A percentile compares a stretch with the other conserved stretches of the same genome.
Conservation (phyloP, 805 yeast genomes). For the Lipomyces sp. region DNA sequence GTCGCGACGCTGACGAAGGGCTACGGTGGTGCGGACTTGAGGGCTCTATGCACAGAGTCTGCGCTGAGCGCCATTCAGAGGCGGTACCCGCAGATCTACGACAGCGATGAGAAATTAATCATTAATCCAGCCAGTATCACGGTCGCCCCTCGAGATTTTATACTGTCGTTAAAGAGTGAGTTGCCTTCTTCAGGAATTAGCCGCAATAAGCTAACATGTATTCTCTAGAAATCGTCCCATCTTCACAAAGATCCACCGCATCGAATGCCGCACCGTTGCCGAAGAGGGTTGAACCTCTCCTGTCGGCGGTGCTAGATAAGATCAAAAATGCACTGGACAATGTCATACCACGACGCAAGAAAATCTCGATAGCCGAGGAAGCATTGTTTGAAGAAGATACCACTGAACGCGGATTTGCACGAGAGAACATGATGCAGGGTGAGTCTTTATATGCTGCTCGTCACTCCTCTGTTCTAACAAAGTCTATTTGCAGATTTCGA, state of each 20-base stretch:
- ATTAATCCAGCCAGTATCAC: conserved; percentile 69
- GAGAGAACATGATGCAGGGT: conserved; percentile 56
- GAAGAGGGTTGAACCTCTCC: conserved; percentile 59
- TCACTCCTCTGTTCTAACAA: background rate
- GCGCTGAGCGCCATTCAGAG: conserved; percentile 90
- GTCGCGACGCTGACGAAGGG: conserved; percentile 86
- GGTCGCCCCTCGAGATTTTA: conserved; percentile 79
- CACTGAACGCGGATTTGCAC: conserved; percentile 62
- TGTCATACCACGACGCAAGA: conserved; percentile 59
- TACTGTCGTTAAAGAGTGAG: conserved; percentile 66
- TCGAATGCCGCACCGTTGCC: conserved; percentile 77
- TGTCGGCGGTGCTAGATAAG: conserved; percentile 49
- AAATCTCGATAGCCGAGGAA: conserved; percentile 60
- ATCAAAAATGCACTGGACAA: conserved; percentile 50
- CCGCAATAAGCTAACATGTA: background rate
- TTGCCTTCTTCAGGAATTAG: background rate
- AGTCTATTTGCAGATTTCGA: conserved; percentile 32
- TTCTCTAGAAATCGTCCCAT: conserved; percentile 65
- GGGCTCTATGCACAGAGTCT: conserved; percentile 94
- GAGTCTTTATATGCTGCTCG: background rate
- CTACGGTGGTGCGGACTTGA: conserved; percentile 94
- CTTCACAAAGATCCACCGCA: conserved; percentile 82
- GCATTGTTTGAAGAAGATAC: conserved; percentile 60
- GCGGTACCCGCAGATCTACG: conserved; percentile 87
- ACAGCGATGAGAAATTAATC: conserved; percentile 63